phyloP scores from a whole-genome alignment of 371 early-diverging fungal genomes.

The Phascolomyces articulosus region DNA sequence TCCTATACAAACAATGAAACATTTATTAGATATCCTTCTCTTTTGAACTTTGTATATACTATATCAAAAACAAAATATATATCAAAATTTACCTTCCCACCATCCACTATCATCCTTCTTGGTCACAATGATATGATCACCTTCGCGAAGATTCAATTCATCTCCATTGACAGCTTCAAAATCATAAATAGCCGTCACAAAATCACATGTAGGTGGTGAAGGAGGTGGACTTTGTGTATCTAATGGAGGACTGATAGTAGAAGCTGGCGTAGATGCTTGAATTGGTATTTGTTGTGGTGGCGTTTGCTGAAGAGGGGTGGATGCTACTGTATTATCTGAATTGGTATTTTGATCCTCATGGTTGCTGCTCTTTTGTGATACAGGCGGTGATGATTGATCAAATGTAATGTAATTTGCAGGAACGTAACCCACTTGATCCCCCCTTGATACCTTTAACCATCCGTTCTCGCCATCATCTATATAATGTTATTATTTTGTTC shows the following conservation, averaged over 20 bases:
- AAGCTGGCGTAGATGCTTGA: not conserved
- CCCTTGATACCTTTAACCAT: conserved; percentile 69
- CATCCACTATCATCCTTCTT: conserved; percentile 74
- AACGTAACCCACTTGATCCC: conserved; percentile 65
- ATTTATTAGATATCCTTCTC: not conserved
- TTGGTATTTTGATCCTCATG: not conserved
- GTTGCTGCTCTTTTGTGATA: not conserved
- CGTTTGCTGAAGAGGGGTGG: not conserved
- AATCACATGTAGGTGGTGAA: conserved; percentile 7
- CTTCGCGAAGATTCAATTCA: conserved; percentile 73
- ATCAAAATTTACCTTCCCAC: conserved; percentile 67
- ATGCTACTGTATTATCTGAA: not conserved
- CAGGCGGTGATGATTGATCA: not conserved
- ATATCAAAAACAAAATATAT: conserved; percentile 2
- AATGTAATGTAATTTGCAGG: conserved; percentile 66
- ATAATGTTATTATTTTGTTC: not conserved
- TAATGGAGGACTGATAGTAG: not conserved
- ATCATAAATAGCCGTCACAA: conserved; percentile 76
- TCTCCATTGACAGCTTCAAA: conserved; percentile 75
- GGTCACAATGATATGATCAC: conserved; percentile 68
- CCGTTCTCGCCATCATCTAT: conserved; percentile 66
- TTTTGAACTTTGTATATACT: not conserved
- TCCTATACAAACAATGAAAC: conserved; percentile 39
- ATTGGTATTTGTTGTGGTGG: not conserved
- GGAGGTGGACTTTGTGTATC: conserved; percentile 7